Evolutionary conservation across 2,329 filamentous ascomycete genomes (phyloP).

Genomic region (Aspergillus bombycis): DNA sequence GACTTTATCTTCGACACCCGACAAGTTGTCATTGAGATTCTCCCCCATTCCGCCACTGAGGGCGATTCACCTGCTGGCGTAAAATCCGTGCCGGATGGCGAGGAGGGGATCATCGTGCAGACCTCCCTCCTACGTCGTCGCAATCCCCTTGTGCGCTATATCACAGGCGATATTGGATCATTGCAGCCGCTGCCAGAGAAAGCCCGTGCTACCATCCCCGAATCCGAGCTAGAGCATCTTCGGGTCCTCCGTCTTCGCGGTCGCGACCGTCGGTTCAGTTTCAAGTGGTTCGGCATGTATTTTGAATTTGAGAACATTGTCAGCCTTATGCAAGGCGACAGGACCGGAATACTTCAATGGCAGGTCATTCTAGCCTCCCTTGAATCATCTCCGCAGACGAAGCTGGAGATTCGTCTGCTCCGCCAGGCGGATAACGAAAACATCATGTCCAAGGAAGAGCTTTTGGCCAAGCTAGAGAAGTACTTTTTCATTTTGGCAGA

Average conservation of each 20-base stretch:
- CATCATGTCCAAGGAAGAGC: background rate
- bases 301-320: slow-evolving; percentile 40
- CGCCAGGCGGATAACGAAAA: slow-evolving; percentile 4
- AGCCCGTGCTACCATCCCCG: slow-evolving; percentile 19
- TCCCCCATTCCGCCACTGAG: slow-evolving; percentile 25
- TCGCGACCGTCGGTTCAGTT: slow-evolving; percentile 49
- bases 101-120: slow-evolving; percentile 45
- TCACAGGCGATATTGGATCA: slow-evolving; percentile 49
- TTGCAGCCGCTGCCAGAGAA: slow-evolving; percentile 38
- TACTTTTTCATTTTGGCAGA: slow-evolving; percentile 11
- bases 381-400: slow-evolving; percentile 11
- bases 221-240: slow-evolving; percentile 27
- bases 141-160: slow-evolving; percentile 50
- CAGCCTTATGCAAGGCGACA: slow-evolving; percentile 24
- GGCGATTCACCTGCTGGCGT: slow-evolving; percentile 5
- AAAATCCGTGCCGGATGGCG: slow-evolving; percentile 31
- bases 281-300: slow-evolving; percentile 46
- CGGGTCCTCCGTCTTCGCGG: slow-evolving; percentile 45
- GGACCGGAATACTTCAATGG: slow-evolving; percentile 45
- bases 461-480: background rate
- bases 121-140: slow-evolving; percentile 48
- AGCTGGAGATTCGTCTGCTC: slow-evolving; percentile 24
- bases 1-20: slow-evolving; percentile 48
- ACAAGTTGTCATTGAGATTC: slow-evolving; percentile 42
- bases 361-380: slow-evolving; percentile 40